Percentiles rank a stretch among this genome's conserved stretches.
phyloP scores from a whole-genome alignment of 768 basidiomycete species.

The Dioszegia hungarica region DNA sequence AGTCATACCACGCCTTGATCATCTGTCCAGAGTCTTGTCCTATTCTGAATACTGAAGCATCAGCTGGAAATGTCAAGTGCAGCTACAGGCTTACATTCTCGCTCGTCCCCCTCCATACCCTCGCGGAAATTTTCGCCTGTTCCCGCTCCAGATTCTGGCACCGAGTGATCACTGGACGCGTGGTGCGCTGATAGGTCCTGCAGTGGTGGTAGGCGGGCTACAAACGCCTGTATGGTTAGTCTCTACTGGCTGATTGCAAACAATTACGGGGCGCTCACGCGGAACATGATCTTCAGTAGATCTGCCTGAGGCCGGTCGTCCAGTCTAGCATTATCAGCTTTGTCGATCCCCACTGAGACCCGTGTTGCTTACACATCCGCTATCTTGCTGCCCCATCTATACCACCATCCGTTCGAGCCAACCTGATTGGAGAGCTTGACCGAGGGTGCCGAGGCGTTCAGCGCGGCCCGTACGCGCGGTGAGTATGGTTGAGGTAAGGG shows the following conservation, averaged over 20 bases:
- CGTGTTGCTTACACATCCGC: conserved; percentile 64
- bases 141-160: conserved; percentile 71
- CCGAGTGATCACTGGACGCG: conserved; percentile 59
- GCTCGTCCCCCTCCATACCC: conserved; percentile 85
- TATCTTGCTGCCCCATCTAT: conserved; percentile 81
- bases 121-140: conserved; percentile 74
- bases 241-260: neutral
- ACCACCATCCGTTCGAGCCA: conserved; percentile 85
- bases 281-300: conserved; percentile 66
- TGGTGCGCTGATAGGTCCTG: conserved; percentile 44
- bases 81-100: conserved; percentile 85
- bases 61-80: too few relatives aligned
- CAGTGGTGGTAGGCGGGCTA: conserved; percentile 39
- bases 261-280: conserved; percentile 51
- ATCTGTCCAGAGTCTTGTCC: conserved; percentile 75
- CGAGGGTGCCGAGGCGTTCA: conserved; percentile 80
- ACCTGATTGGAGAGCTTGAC: conserved; percentile 78
- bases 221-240: conserved; percentile 34
- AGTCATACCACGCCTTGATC: conserved; percentile 79
- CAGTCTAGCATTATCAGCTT: conserved; percentile 55
- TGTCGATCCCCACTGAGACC: neutral
- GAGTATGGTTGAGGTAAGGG: conserved; percentile 74
- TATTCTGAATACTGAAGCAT: conserved; percentile 67
- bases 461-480: conserved; percentile 71
- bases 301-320: conserved; percentile 69